Evolutionary conservation across 2,329 filamentous ascomycete species (phyloP).

Genomic region (Arthrobotrys sphaeroides): DNA sequence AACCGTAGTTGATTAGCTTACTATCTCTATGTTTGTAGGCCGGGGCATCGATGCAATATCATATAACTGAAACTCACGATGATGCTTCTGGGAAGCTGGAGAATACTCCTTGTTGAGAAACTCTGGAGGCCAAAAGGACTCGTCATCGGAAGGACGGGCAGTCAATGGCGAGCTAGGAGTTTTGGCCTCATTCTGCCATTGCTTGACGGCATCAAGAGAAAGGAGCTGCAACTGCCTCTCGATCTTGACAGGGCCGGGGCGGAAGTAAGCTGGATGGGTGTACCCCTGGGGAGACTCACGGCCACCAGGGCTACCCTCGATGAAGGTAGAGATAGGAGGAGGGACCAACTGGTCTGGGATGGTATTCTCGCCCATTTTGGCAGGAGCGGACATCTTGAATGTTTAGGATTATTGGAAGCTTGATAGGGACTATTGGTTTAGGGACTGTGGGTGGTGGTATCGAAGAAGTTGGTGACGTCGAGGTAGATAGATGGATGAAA

Average conservation of each 20-base stretch:
- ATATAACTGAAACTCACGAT: not conserved
- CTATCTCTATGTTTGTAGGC: too few relatives aligned
- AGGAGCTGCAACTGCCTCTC: slow-evolving; percentile 6
- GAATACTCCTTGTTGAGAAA: slow-evolving; percentile 10
- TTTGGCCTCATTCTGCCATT: slow-evolving; percentile 3
- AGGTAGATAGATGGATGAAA: not conserved
- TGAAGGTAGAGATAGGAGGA: not conserved
- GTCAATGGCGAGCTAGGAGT: not conserved
- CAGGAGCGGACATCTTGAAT: not conserved
- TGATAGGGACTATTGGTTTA: not conserved
- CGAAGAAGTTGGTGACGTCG: not conserved
- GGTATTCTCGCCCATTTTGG: slow-evolving; percentile 15
- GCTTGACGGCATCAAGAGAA: slow-evolving; percentile 17
- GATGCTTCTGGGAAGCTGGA: not conserved
- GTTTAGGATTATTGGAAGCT: not conserved
- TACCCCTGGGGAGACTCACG: slow-evolving; percentile 23
- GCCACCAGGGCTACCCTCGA: not conserved
- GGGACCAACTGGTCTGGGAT: not conserved
- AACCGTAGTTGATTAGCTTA: not conserved
- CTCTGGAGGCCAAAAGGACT: slow-evolving; percentile 25
- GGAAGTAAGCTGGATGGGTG: slow-evolving; percentile 27
- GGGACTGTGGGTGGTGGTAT: not conserved
- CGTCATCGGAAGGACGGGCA: slow-evolving; percentile 7
- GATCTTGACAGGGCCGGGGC: slow-evolving; percentile 7
- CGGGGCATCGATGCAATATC: not conserved